Percentiles rank a stretch among this genome's conserved stretches.
Conservation (phyloP, 768 basidiomycete species). For the Serendipita sp. region DNA sequence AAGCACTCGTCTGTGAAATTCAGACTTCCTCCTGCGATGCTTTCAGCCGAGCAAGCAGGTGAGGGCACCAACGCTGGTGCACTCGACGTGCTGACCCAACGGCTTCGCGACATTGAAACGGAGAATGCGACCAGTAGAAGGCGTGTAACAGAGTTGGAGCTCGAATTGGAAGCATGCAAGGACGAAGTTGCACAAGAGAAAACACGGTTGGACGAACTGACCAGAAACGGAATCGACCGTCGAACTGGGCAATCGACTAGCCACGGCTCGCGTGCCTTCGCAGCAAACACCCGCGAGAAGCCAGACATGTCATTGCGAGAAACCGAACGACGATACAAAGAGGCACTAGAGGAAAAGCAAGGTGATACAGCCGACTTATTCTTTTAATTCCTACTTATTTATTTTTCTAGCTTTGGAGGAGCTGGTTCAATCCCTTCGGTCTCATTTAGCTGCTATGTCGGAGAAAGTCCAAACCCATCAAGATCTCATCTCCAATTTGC, state of each 20-base stretch:
- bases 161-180: conserved; percentile 70
- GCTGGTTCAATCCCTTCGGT: conserved; percentile 52
- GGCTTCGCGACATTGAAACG: conserved; percentile 55
- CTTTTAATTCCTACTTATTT: conserved; percentile 8
- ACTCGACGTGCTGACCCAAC: conserved; percentile 25
- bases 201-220: conserved; percentile 42
- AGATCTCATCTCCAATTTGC: conserved; percentile 15
- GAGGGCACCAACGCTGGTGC: conserved; percentile 25
- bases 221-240: conserved; percentile 7
- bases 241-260: not conserved
- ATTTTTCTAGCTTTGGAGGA: conserved; percentile 53
- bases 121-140: conserved; percentile 71
- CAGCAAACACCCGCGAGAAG: conserved; percentile 10
- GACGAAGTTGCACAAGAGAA: conserved; percentile 59
- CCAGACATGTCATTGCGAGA: conserved; percentile 13
- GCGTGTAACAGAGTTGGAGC: conserved; percentile 73
- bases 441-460: conserved; percentile 63
- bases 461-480: conserved; percentile 41
- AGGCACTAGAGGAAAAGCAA: conserved; percentile 79
- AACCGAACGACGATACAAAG: conserved; percentile 36
- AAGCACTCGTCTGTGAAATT: not conserved
- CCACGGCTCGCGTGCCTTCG: not conserved
- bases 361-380: conserved; percentile 25
- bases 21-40: not conserved
- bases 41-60: not conserved